These are phyloP conservation scores for Metschnikowia kunwiensis DNA, from an alignment of 805 yeast genomes.

Conservation along the genomic window DNA sequence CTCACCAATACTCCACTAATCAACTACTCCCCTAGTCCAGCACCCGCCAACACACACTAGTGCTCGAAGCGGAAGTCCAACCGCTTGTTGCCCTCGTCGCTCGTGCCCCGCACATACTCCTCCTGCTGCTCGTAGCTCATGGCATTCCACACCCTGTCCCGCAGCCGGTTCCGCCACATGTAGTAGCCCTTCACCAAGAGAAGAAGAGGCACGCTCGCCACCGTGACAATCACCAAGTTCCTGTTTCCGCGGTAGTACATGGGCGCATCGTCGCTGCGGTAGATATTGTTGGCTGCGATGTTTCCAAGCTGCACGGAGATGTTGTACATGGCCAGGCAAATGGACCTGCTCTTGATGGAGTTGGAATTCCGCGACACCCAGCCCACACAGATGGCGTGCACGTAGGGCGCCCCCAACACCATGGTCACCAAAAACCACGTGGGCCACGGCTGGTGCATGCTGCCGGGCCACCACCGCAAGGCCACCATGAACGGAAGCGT, in stretches of 20 bases:
- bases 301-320: conserved; percentile 59
- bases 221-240: conserved; percentile 30
- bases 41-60: too few relatives aligned
- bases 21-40: too few relatives aligned
- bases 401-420: conserved; percentile 43
- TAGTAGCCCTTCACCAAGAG: conserved; percentile 36
- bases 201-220: conserved; percentile 21
- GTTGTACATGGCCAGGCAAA: conserved; percentile 62
- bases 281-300: conserved; percentile 56
- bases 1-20: too few relatives aligned
- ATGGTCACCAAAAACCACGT: conserved; percentile 38
- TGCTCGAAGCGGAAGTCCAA: conserved; percentile 46
- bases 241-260: conserved; percentile 56
- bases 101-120: conserved; percentile 43
- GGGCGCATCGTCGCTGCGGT: conserved; percentile 56
- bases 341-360: conserved; percentile 58
- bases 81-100: conserved; percentile 55
- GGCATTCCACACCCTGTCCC: conserved; percentile 48
- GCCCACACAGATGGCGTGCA: conserved; percentile 53
- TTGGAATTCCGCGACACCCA: conserved; percentile 64
- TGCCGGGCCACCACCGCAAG: conserved; percentile 40
- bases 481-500: conserved; percentile 30
- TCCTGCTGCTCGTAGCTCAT: conserved; percentile 49
- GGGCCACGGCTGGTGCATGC: conserved; percentile 40
- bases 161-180: conserved; percentile 38